Evolutionary conservation across 2,329 filamentous ascomycete genomes (phyloP).

Genomic region (Colletotrichum coccodes): DNA sequence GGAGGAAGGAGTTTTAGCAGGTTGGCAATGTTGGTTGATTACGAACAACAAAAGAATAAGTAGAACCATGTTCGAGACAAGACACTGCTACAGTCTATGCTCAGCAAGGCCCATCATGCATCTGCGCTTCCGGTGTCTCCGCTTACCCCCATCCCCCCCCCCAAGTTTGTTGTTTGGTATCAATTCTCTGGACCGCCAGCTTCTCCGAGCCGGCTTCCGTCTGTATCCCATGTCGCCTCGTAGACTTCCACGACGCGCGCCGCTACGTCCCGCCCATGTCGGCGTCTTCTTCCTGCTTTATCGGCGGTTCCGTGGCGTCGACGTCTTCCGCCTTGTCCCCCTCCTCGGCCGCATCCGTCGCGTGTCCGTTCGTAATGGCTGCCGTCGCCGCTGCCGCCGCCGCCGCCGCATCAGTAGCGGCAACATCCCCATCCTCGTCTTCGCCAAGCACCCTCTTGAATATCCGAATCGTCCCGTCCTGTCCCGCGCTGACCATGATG

Average conservation of each 20-base stretch:
- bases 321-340: neutral
- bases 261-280: constrained; percentile 27
- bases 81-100: neutral
- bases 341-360: neutral
- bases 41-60: neutral
- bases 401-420: neutral
- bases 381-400: neutral
- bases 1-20: neutral
- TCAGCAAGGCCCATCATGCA: neutral
- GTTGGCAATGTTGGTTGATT: neutral
- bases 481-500: constrained; percentile 66
- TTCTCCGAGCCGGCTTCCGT: neutral
- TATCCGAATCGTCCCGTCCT: constrained; percentile 63
- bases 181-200: neutral
- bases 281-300: constrained; percentile 33
- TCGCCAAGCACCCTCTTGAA: constrained; percentile 48
- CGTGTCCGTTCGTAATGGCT: neutral
- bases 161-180: neutral
- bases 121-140: too few species aligned
- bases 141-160: neutral
- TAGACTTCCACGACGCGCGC: neutral
- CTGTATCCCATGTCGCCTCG: neutral
- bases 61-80: neutral
- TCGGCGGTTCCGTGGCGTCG: constrained; percentile 25
- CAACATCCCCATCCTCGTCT: neutral